These are phyloP conservation scores for Colletotrichum tropicicola DNA, from an alignment of 2,329 filamentous ascomycete genomes.

Conservation along the genomic window DNA sequence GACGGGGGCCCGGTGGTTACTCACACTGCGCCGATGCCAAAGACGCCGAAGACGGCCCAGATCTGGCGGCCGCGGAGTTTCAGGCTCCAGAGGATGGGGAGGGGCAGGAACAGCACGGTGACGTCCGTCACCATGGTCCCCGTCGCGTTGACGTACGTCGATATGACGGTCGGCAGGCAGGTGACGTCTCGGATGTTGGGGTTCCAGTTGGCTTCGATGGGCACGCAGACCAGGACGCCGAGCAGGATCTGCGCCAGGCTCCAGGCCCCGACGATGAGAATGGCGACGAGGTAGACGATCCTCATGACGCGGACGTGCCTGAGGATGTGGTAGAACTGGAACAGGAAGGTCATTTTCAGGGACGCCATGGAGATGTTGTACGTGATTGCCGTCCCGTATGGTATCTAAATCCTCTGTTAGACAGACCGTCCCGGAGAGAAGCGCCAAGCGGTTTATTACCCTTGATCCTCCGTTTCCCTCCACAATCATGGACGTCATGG, in stretches of 20 bases:
- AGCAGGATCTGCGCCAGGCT: conserved; percentile 4
- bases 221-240: conserved; percentile 1
- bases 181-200: not conserved
- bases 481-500: not conserved
- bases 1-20: not conserved
- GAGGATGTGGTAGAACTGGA: conserved; percentile 15
- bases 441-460: not conserved
- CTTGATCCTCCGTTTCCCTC: not conserved
- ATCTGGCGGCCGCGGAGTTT: not conserved
- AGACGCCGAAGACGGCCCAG: conserved; percentile 5
- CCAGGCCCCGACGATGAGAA: conserved; percentile 9
- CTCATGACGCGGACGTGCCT: conserved; percentile 8
- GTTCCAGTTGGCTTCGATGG: conserved; percentile 10
- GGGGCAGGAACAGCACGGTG: conserved; percentile 20
- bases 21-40: conserved; percentile 1
- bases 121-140: conserved; percentile 12
- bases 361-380: conserved; percentile 5
- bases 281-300: conserved; percentile 10
- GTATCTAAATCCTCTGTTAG: not conserved
- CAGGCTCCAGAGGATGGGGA: conserved; percentile 6
- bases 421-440: not conserved
- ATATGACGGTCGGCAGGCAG: not conserved
- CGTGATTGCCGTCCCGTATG: not conserved
- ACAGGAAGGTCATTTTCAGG: conserved; percentile 12
- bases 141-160: not conserved